These are phyloP conservation scores for Peronospora tabacina DNA, from an alignment of 352 stramenopile genomes.

Conservation along the genomic window DNA sequence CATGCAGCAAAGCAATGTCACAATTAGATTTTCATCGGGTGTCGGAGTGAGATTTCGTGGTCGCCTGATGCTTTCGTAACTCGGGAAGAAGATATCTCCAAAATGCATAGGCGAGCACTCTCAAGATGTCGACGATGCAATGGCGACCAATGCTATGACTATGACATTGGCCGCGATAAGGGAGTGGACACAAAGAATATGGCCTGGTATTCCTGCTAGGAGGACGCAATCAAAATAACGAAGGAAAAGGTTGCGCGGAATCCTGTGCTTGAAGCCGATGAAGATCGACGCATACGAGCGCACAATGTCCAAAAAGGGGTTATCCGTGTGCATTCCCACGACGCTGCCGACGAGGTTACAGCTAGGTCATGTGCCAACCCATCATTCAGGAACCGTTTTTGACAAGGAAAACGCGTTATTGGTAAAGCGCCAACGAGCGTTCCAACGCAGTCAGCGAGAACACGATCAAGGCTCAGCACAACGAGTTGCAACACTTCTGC, in stretches of 20 bases:
- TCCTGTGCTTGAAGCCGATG: constrained; percentile 34
- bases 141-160: too few species aligned
- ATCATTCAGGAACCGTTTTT: constrained; percentile 92
- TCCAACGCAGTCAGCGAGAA: constrained; percentile 88
- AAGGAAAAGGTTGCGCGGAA: constrained; percentile 88
- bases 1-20: too few species aligned
- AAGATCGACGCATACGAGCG: constrained; percentile 85
- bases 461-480: constrained; percentile 86
- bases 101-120: constrained; percentile 84
- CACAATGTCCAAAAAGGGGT: constrained; percentile 87
- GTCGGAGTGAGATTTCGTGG: constrained; percentile 84
- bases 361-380: constrained; percentile 68
- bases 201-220: constrained; percentile 57
- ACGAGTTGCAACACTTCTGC: constrained; percentile 92
- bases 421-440: constrained; percentile 87
- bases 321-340: constrained; percentile 89
- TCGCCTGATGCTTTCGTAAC: constrained; percentile 84
- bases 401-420: constrained; percentile 89
- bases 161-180: constrained; percentile 77
- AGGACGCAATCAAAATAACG: constrained; percentile 89
- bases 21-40: constrained; percentile 52
- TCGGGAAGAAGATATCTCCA: constrained; percentile 84
- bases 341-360: constrained; percentile 89
- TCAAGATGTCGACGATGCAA: constrained; percentile 68
- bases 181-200: constrained; percentile 66